Conservation (phyloP, 768 basidiomycete genomes). For the Rossbeevera mucosa region DNA sequence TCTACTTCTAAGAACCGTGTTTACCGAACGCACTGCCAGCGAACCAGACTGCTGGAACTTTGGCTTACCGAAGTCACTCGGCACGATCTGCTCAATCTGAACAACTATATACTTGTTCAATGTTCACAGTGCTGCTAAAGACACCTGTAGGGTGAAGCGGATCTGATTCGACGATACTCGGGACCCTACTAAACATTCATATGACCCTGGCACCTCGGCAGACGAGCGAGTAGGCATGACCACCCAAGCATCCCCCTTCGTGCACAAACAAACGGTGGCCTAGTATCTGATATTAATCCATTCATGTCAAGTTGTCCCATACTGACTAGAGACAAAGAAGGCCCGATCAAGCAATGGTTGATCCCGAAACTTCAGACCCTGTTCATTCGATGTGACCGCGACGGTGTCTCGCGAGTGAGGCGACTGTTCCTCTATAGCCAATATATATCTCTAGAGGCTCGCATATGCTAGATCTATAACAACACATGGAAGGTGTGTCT, state of each 20-base stretch:
- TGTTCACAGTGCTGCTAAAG: not conserved
- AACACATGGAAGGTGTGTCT: conserved; percentile 12
- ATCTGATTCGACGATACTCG: not conserved
- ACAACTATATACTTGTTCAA: not conserved
- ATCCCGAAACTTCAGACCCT: conserved; percentile 1
- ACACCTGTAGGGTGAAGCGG: not conserved
- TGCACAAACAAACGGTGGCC: no score
- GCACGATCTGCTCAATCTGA: not conserved
- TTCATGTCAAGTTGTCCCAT: no score
- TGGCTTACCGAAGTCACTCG: no score
- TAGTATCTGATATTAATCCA: no score
- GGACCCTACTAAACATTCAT: no score
- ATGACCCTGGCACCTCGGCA: no score
- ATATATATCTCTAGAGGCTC: conserved; percentile 20
- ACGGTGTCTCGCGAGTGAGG: not conserved
- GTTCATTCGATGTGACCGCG: not conserved
- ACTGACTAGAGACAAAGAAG: not conserved
- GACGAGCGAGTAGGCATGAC: no score
- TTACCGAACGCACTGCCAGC: not conserved
- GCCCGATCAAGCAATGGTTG: not conserved
- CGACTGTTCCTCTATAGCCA: conserved; percentile 13
- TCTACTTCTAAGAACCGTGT: not conserved
- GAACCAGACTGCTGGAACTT: not conserved
- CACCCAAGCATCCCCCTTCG: no score
- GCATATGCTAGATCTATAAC: conserved; percentile 32